phyloP scores from a whole-genome alignment of 2,329 filamentous ascomycete species.

The Aphanocladium album region DNA sequence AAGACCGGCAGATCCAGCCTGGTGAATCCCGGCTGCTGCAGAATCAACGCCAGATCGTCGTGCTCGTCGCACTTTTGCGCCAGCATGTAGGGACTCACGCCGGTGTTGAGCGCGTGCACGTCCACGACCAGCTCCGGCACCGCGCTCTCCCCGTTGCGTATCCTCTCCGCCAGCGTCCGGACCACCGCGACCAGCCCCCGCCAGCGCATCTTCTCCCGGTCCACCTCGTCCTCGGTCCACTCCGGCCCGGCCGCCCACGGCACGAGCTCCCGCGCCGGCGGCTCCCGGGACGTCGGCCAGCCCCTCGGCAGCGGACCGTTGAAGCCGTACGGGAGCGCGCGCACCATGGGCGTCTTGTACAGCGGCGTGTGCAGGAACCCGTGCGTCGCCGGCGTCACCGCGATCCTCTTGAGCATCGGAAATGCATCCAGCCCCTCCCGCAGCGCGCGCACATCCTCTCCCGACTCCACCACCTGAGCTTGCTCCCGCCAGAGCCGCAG shows the following conservation, averaged over 20 bases:
- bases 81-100: conserved; percentile 29
- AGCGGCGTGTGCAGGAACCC: conserved; percentile 29
- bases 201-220: conserved; percentile 17
- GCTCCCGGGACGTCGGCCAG: background rate
- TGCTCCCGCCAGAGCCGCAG: background rate
- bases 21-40: background rate
- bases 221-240: background rate
- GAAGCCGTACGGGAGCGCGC: background rate
- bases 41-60: conserved; percentile 17
- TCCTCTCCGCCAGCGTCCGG: conserved; percentile 21
- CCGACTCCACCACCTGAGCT: background rate
- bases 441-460: conserved; percentile 27
- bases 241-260: background rate
- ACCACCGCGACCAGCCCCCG: conserved; percentile 28
- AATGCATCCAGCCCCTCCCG: conserved; percentile 29
- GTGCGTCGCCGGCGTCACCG: conserved; percentile 35
- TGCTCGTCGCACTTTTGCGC: conserved; percentile 22
- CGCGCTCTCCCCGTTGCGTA: conserved; percentile 15
- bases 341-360: conserved; percentile 22
- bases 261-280: background rate
- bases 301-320: background rate
- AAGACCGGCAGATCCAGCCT: background rate
- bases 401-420: conserved; percentile 30
- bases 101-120: conserved; percentile 23
- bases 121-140: conserved; percentile 33